phyloP scores from a whole-genome alignment of 805 yeast species.

The Candida piceae region DNA sequence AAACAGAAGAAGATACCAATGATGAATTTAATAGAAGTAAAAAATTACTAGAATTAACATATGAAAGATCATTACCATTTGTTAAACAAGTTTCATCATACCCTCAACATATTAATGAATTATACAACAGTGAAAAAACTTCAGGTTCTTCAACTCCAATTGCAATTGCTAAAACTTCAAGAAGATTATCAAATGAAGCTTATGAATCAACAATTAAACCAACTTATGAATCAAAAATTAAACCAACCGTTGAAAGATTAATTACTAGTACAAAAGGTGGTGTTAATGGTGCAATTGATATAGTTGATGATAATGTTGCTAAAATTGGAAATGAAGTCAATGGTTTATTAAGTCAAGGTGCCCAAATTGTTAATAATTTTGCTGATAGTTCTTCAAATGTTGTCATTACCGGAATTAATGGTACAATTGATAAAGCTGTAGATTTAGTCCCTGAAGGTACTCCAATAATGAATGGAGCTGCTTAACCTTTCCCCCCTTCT shows the following conservation, averaged over 20 bases:
- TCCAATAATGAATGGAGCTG: neutral
- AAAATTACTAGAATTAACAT: slow-evolving; percentile 22
- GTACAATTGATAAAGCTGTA: neutral
- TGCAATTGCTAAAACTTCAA: slow-evolving; percentile 34
- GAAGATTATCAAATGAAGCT: slow-evolving; percentile 33
- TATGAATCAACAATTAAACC: slow-evolving; percentile 28
- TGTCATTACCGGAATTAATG: slow-evolving; percentile 2
- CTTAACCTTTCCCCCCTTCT: neutral
- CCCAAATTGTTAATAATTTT: slow-evolving; percentile 3
- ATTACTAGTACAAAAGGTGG: slow-evolving; percentile 18
- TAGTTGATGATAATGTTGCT: slow-evolving; percentile 14
- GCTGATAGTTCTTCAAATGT: slow-evolving; percentile 1
- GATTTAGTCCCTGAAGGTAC: neutral
- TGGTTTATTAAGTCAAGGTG: slow-evolving; percentile 4
- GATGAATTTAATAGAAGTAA: slow-evolving; percentile 27
- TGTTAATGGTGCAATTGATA: slow-evolving; percentile 19
- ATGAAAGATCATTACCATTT: slow-evolving; percentile 24
- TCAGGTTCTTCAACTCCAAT: slow-evolving; percentile 26
- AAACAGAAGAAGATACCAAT: slow-evolving; percentile 5
- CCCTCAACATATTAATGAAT: slow-evolving; percentile 29
- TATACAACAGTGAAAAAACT: slow-evolving; percentile 26
- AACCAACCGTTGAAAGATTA: slow-evolving; percentile 24
- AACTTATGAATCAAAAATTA: slow-evolving; percentile 19
- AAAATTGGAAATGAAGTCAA: slow-evolving; percentile 7
- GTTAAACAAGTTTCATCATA: slow-evolving; percentile 23